Evolutionary conservation across 129 eudicot genomes (phyloP).

Genomic region (Oenanthe sinensis): DNA sequence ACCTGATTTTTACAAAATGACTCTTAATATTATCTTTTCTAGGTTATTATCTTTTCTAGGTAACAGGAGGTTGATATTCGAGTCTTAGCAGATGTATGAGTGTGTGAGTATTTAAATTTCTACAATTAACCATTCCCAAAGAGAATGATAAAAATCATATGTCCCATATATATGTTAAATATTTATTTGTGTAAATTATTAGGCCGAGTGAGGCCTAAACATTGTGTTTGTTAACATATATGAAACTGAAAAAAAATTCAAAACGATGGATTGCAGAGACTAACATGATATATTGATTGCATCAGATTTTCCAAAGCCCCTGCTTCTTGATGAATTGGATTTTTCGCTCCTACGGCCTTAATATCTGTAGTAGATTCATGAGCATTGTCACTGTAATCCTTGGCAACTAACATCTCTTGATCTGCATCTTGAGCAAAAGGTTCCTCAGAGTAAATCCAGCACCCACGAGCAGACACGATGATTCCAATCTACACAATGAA

Average conservation of each 20-base stretch:
- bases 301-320: conserved; percentile 51
- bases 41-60: neutral
- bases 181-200: neutral
- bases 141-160: neutral
- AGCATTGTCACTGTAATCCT: conserved; percentile 14
- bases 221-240: neutral
- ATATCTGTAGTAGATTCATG: conserved; percentile 6
- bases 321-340: conserved; percentile 22
- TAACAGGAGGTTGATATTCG: neutral
- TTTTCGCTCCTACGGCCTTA: conserved; percentile 13
- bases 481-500: conserved; percentile 51
- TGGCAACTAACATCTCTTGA: conserved; percentile 27
- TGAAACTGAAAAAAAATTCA: neutral
- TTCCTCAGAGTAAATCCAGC: conserved; percentile 39
- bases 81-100: neutral
- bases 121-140: neutral
- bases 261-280: neutral
- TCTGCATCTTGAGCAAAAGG: conserved; percentile 26
- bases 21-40: no score
- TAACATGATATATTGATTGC: conserved; percentile 59
- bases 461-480: conserved; percentile 56
- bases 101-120: neutral
- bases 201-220: neutral
- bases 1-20: neutral
- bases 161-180: neutral